These are phyloP conservation scores for Paecilomyces variotii DNA, from an alignment of 2,329 filamentous ascomycete species.

Conservation along the genomic window DNA sequence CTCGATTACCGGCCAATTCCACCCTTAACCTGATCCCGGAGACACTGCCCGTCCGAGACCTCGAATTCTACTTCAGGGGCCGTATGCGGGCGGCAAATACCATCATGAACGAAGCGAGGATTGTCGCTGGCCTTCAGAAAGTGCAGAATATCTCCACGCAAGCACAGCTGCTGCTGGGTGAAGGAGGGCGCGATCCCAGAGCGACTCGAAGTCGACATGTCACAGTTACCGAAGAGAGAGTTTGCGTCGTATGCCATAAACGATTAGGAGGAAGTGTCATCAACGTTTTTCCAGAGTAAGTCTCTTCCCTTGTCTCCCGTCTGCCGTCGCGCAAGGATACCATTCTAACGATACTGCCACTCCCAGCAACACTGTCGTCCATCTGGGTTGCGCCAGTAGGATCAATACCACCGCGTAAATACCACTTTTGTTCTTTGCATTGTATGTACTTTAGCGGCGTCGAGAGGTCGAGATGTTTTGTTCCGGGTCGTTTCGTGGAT, in stretches of 20 bases:
- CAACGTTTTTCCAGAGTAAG: conserved; percentile 76
- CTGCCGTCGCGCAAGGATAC: background rate
- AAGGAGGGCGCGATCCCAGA: conserved; percentile 44
- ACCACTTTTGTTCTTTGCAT: conserved; percentile 13
- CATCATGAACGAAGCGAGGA: conserved; percentile 68
- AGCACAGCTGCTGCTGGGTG: conserved; percentile 64
- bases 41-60: conserved; percentile 64
- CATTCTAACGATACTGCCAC: conserved; percentile 4
- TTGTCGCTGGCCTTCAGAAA: conserved; percentile 68
- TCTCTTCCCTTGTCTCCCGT: conserved; percentile 10
- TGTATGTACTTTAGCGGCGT: conserved; percentile 6
- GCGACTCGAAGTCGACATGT: conserved; percentile 60
- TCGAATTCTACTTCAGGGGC: conserved; percentile 86
- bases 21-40: conserved; percentile 81
- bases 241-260: conserved; percentile 91
- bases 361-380: conserved; percentile 54
- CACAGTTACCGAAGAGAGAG: conserved; percentile 74
- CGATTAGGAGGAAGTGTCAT: conserved; percentile 85
- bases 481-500: background rate
- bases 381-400: conserved; percentile 65
- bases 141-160: conserved; percentile 73
- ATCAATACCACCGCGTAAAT: conserved; percentile 18
- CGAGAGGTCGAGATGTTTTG: background rate
- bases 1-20: conserved; percentile 77
- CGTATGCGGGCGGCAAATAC: conserved; percentile 82